Evolutionary conservation across 495 filamentous ascomycete species (phyloP), one percentile per base, ranked within the genome.

Genomic region (Penicillium cosmopolitanum): DNA sequence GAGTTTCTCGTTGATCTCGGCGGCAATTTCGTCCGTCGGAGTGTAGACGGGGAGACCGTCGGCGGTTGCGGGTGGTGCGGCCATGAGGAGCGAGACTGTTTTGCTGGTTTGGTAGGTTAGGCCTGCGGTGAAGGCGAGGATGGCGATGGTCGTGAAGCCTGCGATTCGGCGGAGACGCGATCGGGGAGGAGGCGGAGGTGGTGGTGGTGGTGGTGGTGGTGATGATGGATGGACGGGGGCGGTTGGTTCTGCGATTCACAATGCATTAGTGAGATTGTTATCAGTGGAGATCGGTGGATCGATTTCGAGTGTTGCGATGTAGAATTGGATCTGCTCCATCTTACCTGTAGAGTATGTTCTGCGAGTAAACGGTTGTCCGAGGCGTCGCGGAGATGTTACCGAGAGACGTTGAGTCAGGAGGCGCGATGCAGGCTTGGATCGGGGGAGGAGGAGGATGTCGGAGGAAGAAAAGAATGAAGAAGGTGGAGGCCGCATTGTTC

Each of bases 21-120:
- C 78, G 19, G 87, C 75, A 7, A 82, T 64, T 6, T 84, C 82
- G 56, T 88, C 84, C n/a, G 77, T 56, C 9, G 94, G 86, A 1
- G 65, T 67, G 80, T 83, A 97, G 65, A 88, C 76, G 25, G 94
- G 81, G 38, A 88, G 88, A 57, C 97, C 89, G 61, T 84, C 86
- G 69, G 96, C 89, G 43, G 84, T 84, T 18, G 86, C 84, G 0
- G 78, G 66, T 18, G 62, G 44, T 46, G 80, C 73, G 21, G 80
- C 75, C 70, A 87, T 73, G 56, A 87, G 67, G 60, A 58, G 48
- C 4, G 63, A 62, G 23, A 65, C 44, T 50, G 65, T 73, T 53
- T 62, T 55, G 25, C 51, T 48, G 15, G 69, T 71, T 56, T 68
- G 61, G 55, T 67, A 71, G 15, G 53, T 25, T 25, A 74, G 42